Conservation (phyloP, 768 basidiomycete genomes). For the Dioszegia hungarica region DNA sequence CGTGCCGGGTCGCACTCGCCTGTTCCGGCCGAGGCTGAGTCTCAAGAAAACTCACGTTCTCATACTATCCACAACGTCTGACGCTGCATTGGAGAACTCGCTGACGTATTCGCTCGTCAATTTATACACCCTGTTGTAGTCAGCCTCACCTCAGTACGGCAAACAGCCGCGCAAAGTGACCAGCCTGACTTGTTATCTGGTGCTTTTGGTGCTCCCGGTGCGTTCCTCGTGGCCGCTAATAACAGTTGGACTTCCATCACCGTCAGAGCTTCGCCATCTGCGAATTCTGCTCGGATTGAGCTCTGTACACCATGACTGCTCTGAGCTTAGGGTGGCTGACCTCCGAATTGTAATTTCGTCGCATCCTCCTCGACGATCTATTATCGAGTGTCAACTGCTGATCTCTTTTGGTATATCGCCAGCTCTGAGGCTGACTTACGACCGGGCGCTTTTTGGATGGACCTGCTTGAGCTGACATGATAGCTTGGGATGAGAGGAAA, state of each 20-base stretch:
- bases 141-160: background rate
- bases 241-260: conserved; percentile 34
- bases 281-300: conserved; percentile 22
- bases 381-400: background rate
- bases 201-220: conserved; percentile 29
- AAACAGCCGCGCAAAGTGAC: too few species aligned
- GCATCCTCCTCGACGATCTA: conserved; percentile 42
- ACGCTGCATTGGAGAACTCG: conserved; percentile 36
- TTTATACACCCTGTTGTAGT: conserved; percentile 34
- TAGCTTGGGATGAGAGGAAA: background rate
- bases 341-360: conserved; percentile 44
- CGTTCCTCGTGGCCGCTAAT: conserved; percentile 17
- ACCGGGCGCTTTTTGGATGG: conserved; percentile 9
- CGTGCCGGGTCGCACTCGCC: background rate
- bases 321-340: too few species aligned
- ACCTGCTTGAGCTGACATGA: conserved; percentile 9
- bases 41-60: conserved; percentile 27
- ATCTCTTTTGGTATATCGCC: background rate
- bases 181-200: conserved; percentile 44
- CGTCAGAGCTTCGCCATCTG: conserved; percentile 42
- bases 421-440: conserved; percentile 4
- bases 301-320: too few species aligned
- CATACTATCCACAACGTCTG: conserved; percentile 32
- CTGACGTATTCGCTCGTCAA: conserved; percentile 34
- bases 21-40: too few species aligned